Evolutionary conservation across 2,329 filamentous ascomycete genomes (phyloP), one percentile per base, ranked within the genome.

Genomic region (Colletotrichum spinosum): DNA sequence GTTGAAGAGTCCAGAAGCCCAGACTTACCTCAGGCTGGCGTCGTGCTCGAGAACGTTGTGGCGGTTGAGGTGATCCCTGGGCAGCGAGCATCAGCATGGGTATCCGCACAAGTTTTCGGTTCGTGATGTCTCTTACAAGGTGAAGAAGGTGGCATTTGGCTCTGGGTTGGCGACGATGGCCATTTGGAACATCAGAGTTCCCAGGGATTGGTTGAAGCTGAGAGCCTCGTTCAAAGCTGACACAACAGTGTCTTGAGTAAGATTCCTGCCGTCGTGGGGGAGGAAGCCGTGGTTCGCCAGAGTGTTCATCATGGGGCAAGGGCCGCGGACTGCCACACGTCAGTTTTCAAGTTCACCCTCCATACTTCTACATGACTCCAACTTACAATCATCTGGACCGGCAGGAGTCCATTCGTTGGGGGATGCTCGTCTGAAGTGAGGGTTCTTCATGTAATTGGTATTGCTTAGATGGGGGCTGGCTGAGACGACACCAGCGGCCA

Each of bases 301-400:
- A 0, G 83, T 79, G 70, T 86, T 86, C 60, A 85, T 73, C 78
- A 84, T 83, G 1, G 84, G 83, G 62, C 83, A 86, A 33, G 83
- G 82, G 0, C 78, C 76, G 13, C 78, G 74, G 17, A 77, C 76
- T 80, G 34, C 10, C 41, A 39, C 2, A 13, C 4, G 25, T 68
- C 1, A 64, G 41, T 3, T 6, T 5, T 35, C 13, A 6, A 37
- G 2, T 1, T 11, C 3, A 9, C 0, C 25, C 17, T 6, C 2
- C 9, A 17, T 4, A 8, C 7, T 11, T 12, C 3, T 0, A 4
- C 11, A 1, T 33, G 17, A 17, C 17, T 17, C 17, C n/a, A 17
- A 46, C 59, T 1, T 42, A 68, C 59, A 60, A 15, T 64, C 59
- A 37, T 56, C 52, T 2, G 67, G 51, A 2, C 58, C 59, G 13